phyloP scores from a whole-genome alignment of 768 basidiomycete species.

The Fomitopsis serialis region DNA sequence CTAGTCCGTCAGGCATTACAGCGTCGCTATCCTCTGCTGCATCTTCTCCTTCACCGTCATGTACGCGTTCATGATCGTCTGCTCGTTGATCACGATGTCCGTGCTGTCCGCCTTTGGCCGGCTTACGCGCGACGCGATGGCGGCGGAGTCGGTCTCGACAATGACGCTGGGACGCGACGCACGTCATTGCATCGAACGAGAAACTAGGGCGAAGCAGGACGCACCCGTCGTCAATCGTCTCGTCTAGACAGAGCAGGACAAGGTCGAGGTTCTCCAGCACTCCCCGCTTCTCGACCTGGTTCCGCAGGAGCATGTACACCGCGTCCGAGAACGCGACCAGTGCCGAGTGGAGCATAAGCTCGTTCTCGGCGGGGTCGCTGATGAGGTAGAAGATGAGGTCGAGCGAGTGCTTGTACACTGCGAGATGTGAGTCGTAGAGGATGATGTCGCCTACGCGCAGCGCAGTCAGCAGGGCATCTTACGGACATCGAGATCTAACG shows the following conservation, averaged over 20 bases:
- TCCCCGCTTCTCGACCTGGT: conserved; percentile 91
- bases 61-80: conserved; percentile 91
- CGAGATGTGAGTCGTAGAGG: conserved; percentile 84
- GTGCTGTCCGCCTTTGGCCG: conserved; percentile 88
- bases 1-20: conserved; percentile 1
- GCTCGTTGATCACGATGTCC: conserved; percentile 98
- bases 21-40: conserved; percentile 73
- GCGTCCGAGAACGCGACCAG: conserved; percentile 85
- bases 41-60: conserved; percentile 84
- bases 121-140: conserved; percentile 94
- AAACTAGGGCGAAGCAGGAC: conserved; percentile 19
- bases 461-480: neutral
- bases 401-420: conserved; percentile 89
- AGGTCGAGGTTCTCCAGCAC: conserved; percentile 93
- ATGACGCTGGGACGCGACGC: conserved; percentile 61
- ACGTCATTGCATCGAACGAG: neutral
- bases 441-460: conserved; percentile 80
- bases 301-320: conserved; percentile 76
- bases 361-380: conserved; percentile 84
- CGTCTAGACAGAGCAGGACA: conserved; percentile 88
- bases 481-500: neutral
- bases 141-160: conserved; percentile 91
- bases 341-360: conserved; percentile 89
- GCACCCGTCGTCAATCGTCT: conserved; percentile 97
- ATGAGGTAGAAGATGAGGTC: conserved; percentile 95